A percentile compares a stretch with the other conserved stretches of the same genome.
These are phyloP conservation scores for Climacium dendroides DNA, from an alignment of 225 moss, liverwort and hornwort species.

Conservation along the genomic window DNA sequence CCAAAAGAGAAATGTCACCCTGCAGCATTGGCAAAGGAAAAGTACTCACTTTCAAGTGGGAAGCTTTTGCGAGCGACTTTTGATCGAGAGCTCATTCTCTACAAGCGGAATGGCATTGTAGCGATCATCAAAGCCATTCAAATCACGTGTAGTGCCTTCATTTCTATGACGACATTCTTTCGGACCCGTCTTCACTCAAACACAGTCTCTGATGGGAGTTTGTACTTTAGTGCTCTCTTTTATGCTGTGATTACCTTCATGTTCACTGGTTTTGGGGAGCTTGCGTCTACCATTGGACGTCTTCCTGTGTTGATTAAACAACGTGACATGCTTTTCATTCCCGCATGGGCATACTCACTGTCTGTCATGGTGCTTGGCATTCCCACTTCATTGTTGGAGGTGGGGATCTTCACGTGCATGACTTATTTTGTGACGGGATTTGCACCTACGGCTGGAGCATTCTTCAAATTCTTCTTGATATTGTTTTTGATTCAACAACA, in stretches of 20 bases:
- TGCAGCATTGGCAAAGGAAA: slow-evolving; percentile 44
- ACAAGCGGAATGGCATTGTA: slow-evolving; percentile 38
- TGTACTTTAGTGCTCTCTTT: slow-evolving; percentile 56
- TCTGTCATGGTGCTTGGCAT: slow-evolving; percentile 47
- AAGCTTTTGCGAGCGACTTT: slow-evolving; percentile 52
- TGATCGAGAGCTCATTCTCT: slow-evolving; percentile 36
- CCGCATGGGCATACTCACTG: slow-evolving; percentile 47
- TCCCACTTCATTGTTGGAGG: slow-evolving; percentile 51
- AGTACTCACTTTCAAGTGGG: slow-evolving; percentile 21
- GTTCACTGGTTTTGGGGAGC: slow-evolving; percentile 76
- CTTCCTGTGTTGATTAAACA: slow-evolving; percentile 70
- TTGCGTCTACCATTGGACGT: slow-evolving; percentile 49
- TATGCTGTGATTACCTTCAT: slow-evolving; percentile 51
- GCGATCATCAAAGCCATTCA: slow-evolving; percentile 53
- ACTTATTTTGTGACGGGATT: slow-evolving; percentile 46
- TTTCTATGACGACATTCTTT: slow-evolving; percentile 52
- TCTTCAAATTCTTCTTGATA: slow-evolving; percentile 41
- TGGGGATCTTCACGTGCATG: slow-evolving; percentile 17
- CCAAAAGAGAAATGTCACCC: slow-evolving; percentile 42
- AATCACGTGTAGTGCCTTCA: slow-evolving; percentile 26
- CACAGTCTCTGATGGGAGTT: slow-evolving; percentile 13
- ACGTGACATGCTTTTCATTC: slow-evolving; percentile 53
- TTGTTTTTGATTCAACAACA: slow-evolving; percentile 36
- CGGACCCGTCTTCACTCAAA: slow-evolving; percentile 34
- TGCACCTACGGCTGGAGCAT: slow-evolving; percentile 32